Evolutionary conservation across 768 basidiomycete species (phyloP).

Genomic region (Xerocomus spinulosus): DNA sequence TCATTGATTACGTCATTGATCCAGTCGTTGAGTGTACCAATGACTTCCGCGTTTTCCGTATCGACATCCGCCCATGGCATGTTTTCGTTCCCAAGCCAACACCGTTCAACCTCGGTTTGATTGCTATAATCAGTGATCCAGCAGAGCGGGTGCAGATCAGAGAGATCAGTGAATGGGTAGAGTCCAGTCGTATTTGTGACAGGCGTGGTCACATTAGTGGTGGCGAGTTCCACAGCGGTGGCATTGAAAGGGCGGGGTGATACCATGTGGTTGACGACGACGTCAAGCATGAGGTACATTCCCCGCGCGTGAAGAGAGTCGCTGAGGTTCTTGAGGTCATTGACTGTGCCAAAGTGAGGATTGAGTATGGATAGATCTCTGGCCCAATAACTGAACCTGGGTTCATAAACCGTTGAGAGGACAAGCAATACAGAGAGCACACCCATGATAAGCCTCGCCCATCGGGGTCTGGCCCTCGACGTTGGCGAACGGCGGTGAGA

Average conservation of each 20-base stretch:
- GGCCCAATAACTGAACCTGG: conserved; percentile 46
- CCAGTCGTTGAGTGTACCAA: conserved; percentile 44
- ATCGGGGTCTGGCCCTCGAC: conserved; percentile 44
- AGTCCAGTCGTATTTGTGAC: conserved; percentile 19
- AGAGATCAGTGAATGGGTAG: conserved; percentile 31
- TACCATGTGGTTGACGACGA: conserved; percentile 61
- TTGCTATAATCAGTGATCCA: conserved; percentile 41
- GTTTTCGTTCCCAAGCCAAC: conserved; percentile 54
- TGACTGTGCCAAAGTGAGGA: conserved; percentile 46
- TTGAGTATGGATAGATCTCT: conserved; percentile 46
- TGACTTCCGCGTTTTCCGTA: conserved; percentile 47
- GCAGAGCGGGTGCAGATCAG: conserved; percentile 38
- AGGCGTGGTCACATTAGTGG: conserved; percentile 5
- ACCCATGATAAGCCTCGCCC: conserved; percentile 58
- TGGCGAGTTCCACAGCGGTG: conserved; percentile 22
- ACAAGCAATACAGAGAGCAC: not conserved
- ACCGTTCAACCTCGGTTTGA: conserved; percentile 48
- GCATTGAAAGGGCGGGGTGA: conserved; percentile 26
- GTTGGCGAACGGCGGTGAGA: conserved; percentile 50
- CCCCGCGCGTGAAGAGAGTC: conserved; percentile 44
- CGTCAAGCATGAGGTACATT: conserved; percentile 61
- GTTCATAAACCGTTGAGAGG: not conserved
- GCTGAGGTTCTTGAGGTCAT: conserved; percentile 48
- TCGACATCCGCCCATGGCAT: conserved; percentile 56
- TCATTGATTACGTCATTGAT: conserved; percentile 41